Percentiles rank a stretch among this genome's conserved stretches.
These are phyloP conservation scores for Trichoderma lentiforme DNA, from an alignment of 2,329 filamentous ascomycete genomes.

Conservation along the genomic window DNA sequence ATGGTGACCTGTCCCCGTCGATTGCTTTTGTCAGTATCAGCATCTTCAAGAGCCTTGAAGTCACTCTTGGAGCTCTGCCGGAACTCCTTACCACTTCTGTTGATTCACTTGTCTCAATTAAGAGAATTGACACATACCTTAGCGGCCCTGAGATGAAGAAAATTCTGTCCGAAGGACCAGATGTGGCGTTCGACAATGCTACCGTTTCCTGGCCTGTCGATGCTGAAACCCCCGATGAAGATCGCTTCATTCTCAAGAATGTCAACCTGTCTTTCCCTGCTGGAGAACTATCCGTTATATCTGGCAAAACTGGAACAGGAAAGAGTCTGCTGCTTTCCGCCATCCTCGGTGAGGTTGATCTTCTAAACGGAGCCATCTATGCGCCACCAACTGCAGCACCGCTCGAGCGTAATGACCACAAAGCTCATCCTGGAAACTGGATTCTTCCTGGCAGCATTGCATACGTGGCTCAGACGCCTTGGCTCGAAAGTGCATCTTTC, in stretches of 20 bases:
- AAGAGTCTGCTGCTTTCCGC: constrained; percentile 73
- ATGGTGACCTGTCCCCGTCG: constrained; percentile 64
- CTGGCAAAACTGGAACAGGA: constrained; percentile 73
- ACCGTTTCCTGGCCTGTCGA: constrained; percentile 74
- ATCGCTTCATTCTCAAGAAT: constrained; percentile 63
- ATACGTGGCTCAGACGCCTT: constrained; percentile 76
- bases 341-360: constrained; percentile 71
- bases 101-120: constrained; percentile 70
- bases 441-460: constrained; percentile 67
- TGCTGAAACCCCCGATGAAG: constrained; percentile 51
- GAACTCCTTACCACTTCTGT: constrained; percentile 68
- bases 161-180: constrained; percentile 52
- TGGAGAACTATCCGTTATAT: constrained; percentile 69
- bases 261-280: constrained; percentile 64
- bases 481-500: constrained; percentile 80
- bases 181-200: constrained; percentile 63
- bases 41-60: constrained; percentile 70
- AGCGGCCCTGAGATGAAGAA: constrained; percentile 60
- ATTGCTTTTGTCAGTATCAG: constrained; percentile 77
- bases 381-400: constrained; percentile 50
- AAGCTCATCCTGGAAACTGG: constrained; percentile 64
- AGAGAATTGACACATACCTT: constrained; percentile 70
- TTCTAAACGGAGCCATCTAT: constrained; percentile 60
- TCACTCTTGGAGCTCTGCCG: constrained; percentile 66
- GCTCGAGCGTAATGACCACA: constrained; percentile 56